These are phyloP conservation scores for Magnolia sinica DNA, from an alignment of 164 flowering plant genomes.

Conservation along the genomic window DNA sequence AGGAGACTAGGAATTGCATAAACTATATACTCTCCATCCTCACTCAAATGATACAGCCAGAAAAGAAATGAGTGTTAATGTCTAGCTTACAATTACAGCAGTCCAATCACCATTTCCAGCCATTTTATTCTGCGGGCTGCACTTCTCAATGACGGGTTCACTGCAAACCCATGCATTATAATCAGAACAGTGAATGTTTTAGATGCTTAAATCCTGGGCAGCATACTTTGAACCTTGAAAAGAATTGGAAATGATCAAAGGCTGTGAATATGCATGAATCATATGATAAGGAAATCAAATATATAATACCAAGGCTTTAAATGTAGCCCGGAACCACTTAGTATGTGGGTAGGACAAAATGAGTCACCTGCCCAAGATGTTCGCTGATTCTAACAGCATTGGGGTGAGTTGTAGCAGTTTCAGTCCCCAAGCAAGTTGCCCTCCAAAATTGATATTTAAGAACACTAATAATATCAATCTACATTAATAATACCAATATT, in stretches of 20 bases:
- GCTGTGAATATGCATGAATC: not conserved
- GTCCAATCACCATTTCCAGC: constrained; percentile 55
- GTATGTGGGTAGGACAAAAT: too few species aligned
- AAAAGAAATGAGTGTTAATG: not conserved
- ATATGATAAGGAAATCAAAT: constrained; percentile 2
- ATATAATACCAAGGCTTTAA: not conserved
- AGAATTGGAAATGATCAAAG: not conserved
- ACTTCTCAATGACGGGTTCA: constrained; percentile 62
- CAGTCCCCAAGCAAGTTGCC: too few species aligned
- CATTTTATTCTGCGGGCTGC: constrained; percentile 38
- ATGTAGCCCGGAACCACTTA: too few species aligned
- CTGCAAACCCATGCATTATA: constrained; percentile 33
- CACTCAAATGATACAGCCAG: not conserved
- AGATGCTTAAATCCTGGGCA: not conserved
- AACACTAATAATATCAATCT: too few species aligned
- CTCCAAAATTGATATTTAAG: too few species aligned
- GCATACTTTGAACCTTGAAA: not conserved
- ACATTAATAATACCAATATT: too few species aligned
- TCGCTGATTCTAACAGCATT: too few species aligned
- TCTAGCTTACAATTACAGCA: constrained; percentile 59
- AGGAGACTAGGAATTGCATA: not conserved
- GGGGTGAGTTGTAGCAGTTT: too few species aligned
- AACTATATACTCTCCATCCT: not conserved
- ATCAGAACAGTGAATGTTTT: not conserved
- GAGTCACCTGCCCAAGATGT: too few species aligned